A percentile compares a stretch with the other conserved stretches of the same genome.
These are phyloP conservation scores for Fragilaria radians DNA, from an alignment of 108 stramenopile genomes.

Conservation along the genomic window DNA sequence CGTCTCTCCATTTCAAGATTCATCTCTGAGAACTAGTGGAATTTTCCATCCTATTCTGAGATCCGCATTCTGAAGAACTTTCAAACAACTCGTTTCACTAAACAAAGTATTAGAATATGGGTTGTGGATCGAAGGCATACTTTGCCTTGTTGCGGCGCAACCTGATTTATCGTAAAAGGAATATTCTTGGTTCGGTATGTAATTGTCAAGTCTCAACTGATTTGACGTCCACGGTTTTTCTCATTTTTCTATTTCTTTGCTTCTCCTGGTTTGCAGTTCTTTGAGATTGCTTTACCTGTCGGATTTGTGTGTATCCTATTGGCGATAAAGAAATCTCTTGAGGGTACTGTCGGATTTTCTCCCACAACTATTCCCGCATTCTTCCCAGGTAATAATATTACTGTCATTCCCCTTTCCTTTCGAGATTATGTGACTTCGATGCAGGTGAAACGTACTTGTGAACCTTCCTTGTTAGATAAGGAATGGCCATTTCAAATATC, in stretches of 20 bases:
- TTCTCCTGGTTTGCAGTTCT: conserved; percentile 47
- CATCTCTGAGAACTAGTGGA: too few species aligned
- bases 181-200: conserved; percentile 54
- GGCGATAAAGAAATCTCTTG: conserved; percentile 50
- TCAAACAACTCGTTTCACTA: not conserved
- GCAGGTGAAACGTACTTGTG: conserved; percentile 47
- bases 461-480: not conserved
- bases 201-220: not conserved
- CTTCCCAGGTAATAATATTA: conserved; percentile 36
- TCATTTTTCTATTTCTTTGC: conserved; percentile 33
- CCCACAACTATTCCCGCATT: conserved; percentile 32
- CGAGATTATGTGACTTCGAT: conserved; percentile 62
- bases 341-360: conserved; percentile 27
- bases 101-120: not conserved
- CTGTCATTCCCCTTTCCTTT: conserved; percentile 45
- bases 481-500: conserved; percentile 9
- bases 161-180: conserved; percentile 57
- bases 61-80: too few species aligned
- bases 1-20: too few species aligned
- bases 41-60: too few species aligned
- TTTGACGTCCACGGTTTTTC: not conserved
- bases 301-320: conserved; percentile 51
- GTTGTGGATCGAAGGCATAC: conserved; percentile 37
- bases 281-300: conserved; percentile 59
- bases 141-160: conserved; percentile 65